These are phyloP conservation scores for Moesziomyces sp. DNA, from an alignment of 1,284 basidiomycete genomes.

Conservation along the genomic window DNA sequence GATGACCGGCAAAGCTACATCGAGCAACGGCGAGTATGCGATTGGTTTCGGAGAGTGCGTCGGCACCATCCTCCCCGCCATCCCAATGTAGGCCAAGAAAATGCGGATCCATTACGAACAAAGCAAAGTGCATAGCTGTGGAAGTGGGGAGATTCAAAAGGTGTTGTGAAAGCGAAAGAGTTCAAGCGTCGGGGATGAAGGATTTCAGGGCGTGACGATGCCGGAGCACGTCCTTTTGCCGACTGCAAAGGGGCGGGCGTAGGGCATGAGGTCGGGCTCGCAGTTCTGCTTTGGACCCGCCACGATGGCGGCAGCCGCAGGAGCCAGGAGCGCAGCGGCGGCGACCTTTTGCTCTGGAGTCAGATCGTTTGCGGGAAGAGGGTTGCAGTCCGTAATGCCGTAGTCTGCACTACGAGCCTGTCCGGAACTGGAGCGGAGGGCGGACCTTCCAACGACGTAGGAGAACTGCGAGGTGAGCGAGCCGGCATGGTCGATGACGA, in stretches of 20 bases:
- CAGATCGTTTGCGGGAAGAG: slow-evolving; percentile 14
- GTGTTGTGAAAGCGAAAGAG: not conserved
- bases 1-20: slow-evolving; percentile 1
- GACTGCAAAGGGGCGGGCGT: slow-evolving; percentile 23
- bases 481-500: slow-evolving; percentile 30
- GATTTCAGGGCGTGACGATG: not conserved
- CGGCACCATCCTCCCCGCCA: slow-evolving; percentile 14
- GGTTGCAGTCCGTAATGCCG: slow-evolving; percentile 21
- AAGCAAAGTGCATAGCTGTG: not conserved
- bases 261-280: slow-evolving; percentile 42
- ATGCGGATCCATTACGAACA: not conserved
- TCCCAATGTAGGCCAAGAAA: slow-evolving; percentile 7
- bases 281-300: slow-evolving; percentile 36
- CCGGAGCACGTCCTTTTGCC: slow-evolving; percentile 38
- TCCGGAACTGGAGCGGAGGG: slow-evolving; percentile 4
- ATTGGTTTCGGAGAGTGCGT: slow-evolving; percentile 36
- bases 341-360: slow-evolving; percentile 18
- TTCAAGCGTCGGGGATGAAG: too few relatives aligned
- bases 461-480: slow-evolving; percentile 26
- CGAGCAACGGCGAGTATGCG: not conserved
- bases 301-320: slow-evolving; percentile 8
- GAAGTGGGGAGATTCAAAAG: not conserved
- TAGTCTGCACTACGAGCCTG: slow-evolving; percentile 21
- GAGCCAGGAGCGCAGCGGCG: slow-evolving; percentile 8
- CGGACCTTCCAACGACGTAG: slow-evolving; percentile 28